Base-by-base conservation (phyloP, 1,139 yeast species). In the Pichia sp. region DNA sequence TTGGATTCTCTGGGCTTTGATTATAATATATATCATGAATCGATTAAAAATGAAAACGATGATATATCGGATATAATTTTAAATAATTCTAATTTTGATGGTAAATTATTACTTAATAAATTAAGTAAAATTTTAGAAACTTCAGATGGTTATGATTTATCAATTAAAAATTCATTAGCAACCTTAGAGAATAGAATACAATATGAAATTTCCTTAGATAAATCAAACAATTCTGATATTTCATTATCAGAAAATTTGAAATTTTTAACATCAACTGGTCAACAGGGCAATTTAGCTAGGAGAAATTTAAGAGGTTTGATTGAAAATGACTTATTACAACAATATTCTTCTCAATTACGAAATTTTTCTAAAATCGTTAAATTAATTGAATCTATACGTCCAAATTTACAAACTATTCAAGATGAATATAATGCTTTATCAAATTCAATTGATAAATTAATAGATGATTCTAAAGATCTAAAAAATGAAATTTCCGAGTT, bases 311-410 rank as follows among this genome's bases (percentile, higher is more conserved):
- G 87, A 44, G 79, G 87, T 38, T 78, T 76, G 42, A 70, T 87
- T 16, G 96, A 87, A 56, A 70, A 71, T n/a, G 89, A 85, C 47
- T 67, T 87, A 37, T 67, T 87, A 46, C 77, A 74, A 51, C 77
- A 77, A 45, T 87, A 86, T 54, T 67, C 77, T 4, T 57, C 64
- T 16, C 69, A 79, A 0, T 66, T 89, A 44, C 78, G 76, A 53
- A 85, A 79, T 46, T 86, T 80, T 54, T 74, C 71, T 46, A 80
- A 84, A 2, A 68, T 78, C 10, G 73, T 80, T 12, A 67, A 65
- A 41, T 71, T 69, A 37, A 66, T 82, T 30, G 67, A 67, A 40
- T 58, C 68, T 2, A 65, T 82, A 12, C 70, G 69, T 30, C 61
- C 59, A 4, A 66, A 64, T 38, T 52, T 77, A 12, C 64, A 66